A percentile compares a stretch with the other conserved stretches of the same genome.
These are phyloP conservation scores for Diplotaxis tenuifolia DNA, from an alignment of 345 rosid species.

Conservation along the genomic window DNA sequence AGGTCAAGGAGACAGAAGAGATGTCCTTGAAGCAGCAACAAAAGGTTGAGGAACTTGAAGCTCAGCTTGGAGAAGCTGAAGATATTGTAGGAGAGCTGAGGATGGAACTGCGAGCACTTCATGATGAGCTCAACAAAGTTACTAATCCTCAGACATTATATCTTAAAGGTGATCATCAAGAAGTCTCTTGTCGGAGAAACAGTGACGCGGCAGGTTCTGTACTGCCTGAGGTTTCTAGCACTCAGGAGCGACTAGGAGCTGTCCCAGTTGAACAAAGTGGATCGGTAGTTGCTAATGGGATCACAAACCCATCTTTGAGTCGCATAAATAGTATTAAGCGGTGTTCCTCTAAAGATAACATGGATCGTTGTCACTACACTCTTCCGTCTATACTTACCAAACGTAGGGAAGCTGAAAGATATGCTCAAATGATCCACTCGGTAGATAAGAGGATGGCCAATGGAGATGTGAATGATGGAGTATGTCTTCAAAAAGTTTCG, in stretches of 20 bases:
- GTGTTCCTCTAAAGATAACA: constrained; percentile 47
- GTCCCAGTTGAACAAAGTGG: constrained; percentile 37
- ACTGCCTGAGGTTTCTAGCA: constrained; percentile 33
- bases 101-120: constrained; percentile 63
- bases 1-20: constrained; percentile 74
- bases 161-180: constrained; percentile 8
- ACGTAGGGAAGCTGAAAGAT: constrained; percentile 60
- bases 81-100: constrained; percentile 81
- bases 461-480: no score
- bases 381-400: constrained; percentile 68
- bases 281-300: constrained; percentile 31
- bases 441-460: constrained; percentile 43
- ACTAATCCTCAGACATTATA: constrained; percentile 22
- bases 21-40: constrained; percentile 48
- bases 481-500: no score
- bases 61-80: constrained; percentile 88
- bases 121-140: constrained; percentile 56
- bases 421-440: constrained; percentile 61
- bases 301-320: constrained; percentile 35
- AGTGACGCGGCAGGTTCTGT: constrained; percentile 27
- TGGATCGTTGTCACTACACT: constrained; percentile 49
- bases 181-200: background rate
- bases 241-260: constrained; percentile 35
- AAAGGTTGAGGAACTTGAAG: constrained; percentile 81
- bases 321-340: constrained; percentile 32